Percentiles rank a stretch among this genome's conserved stretches.
Conservation (phyloP, 495 filamentous ascomycete species). For the Coniosporium apollinis region DNA sequence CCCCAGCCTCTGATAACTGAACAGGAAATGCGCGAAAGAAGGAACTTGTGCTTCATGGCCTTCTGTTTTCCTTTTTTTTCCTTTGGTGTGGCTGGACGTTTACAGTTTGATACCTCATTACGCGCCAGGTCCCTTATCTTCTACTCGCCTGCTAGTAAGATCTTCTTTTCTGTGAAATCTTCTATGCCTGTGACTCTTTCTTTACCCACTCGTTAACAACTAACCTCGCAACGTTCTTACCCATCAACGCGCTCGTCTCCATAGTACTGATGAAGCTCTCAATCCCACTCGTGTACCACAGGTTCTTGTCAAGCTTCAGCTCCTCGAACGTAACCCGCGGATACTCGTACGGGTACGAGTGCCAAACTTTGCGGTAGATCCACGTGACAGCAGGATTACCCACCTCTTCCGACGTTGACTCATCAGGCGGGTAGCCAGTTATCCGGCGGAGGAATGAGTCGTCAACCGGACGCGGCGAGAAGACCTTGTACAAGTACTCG, state of each 20-base stretch:
- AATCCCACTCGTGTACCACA: constrained; percentile 89
- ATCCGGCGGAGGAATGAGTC: constrained; percentile 40
- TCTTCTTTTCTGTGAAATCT: too few species aligned
- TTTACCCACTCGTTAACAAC: constrained; percentile 39
- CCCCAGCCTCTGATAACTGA: too few species aligned
- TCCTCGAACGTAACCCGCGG: constrained; percentile 84
- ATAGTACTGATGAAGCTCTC: constrained; percentile 94
- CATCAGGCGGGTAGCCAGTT: constrained; percentile 23
- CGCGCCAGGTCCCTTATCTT: too few species aligned
- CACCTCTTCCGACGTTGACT: constrained; percentile 13
- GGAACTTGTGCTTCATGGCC: too few species aligned
- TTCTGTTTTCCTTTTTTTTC: too few species aligned
- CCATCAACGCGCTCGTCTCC: constrained; percentile 95
- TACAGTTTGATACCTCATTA: too few species aligned
- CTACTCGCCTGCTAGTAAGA: too few species aligned
- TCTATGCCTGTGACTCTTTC: too few species aligned
- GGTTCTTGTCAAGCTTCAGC: constrained; percentile 40
- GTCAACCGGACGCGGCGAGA: constrained; percentile 56
- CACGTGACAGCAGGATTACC: constrained; percentile 46
- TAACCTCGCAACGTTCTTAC: constrained; percentile 76
- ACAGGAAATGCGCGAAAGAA: too few species aligned
- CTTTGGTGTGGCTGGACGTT: too few species aligned
- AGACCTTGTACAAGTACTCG: constrained; percentile 93
- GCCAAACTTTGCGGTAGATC: constrained; percentile 60
- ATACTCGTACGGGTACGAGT: constrained; percentile 67